Conservation (phyloP, 805 yeast genomes). For the Pichia membranifaciens region DNA sequence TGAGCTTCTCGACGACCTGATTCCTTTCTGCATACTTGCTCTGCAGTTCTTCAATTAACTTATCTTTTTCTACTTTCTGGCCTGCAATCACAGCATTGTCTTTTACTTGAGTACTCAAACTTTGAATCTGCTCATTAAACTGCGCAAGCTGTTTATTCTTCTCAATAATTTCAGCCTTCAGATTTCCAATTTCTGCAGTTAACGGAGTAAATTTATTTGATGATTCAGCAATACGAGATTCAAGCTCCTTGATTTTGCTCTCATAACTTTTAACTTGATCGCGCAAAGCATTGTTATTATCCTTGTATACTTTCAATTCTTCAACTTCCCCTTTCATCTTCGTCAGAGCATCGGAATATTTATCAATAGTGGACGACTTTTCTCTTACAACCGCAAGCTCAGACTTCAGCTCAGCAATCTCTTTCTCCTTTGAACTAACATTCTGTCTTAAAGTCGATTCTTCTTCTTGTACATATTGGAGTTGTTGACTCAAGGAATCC, state of each 20-base stretch:
- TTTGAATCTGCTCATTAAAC: conserved; percentile 47
- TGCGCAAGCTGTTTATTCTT: conserved; percentile 45
- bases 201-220: conserved; percentile 14
- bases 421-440: conserved; percentile 40
- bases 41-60: conserved; percentile 13
- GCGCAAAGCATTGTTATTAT: conserved; percentile 25
- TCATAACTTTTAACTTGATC: conserved; percentile 17
- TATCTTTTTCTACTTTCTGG: conserved; percentile 16
- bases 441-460: conserved; percentile 46
- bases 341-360: conserved; percentile 18
- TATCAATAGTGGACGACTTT: conserved; percentile 18
- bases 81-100: conserved; percentile 30
- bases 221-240: conserved; percentile 12
- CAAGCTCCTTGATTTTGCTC: conserved; percentile 15
- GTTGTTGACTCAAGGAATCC: conserved; percentile 59
- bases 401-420: conserved; percentile 45
- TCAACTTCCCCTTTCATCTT: conserved; percentile 25
- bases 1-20: conserved; percentile 26
- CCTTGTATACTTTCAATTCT: conserved; percentile 27
- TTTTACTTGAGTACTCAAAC: conserved; percentile 51
- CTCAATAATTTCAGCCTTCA: conserved; percentile 33
- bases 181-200: conserved; percentile 13
- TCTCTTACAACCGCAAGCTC: conserved; percentile 37
- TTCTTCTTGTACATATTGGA: conserved; percentile 49
- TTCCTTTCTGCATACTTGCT: conserved; percentile 17